Conservation (phyloP, 2,329 filamentous ascomycete species). For the Curvularia spicifera region DNA sequence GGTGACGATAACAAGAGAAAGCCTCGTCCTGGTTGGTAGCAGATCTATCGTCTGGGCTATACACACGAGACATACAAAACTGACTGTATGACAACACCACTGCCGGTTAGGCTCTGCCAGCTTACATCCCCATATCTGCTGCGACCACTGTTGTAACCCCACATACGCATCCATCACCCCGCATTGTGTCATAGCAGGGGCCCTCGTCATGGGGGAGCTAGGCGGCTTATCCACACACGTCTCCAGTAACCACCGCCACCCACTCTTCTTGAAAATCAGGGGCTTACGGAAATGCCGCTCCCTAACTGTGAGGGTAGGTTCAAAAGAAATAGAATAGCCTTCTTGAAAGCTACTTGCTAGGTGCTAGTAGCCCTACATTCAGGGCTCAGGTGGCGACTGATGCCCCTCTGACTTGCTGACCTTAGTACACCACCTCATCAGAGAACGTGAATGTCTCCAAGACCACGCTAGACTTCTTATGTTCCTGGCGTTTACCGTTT, state of each 20-base stretch:
- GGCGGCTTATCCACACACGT: not conserved
- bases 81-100: not conserved
- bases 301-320: not conserved
- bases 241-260: not conserved
- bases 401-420: not conserved
- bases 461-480: not conserved
- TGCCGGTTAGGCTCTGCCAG: not conserved
- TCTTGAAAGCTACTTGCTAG: not conserved
- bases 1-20: not conserved
- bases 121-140: not conserved
- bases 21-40: not conserved
- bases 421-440: not conserved
- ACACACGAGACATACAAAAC: not conserved
- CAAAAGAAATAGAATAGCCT: not conserved
- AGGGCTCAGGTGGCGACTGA: not conserved
- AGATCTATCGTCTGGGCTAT: not conserved
- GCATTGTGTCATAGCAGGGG: slow-evolving; percentile 6
- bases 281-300: not conserved
- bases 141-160: slow-evolving; percentile 3
- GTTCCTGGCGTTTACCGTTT: not conserved
- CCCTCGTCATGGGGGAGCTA: no score
- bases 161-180: slow-evolving; percentile 8
- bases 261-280: slow-evolving; percentile 5
- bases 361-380: not conserved
- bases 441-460: not conserved